Evolutionary conservation across 331 rosid species (phyloP).

Genomic region (Quercus tomentella): DNA sequence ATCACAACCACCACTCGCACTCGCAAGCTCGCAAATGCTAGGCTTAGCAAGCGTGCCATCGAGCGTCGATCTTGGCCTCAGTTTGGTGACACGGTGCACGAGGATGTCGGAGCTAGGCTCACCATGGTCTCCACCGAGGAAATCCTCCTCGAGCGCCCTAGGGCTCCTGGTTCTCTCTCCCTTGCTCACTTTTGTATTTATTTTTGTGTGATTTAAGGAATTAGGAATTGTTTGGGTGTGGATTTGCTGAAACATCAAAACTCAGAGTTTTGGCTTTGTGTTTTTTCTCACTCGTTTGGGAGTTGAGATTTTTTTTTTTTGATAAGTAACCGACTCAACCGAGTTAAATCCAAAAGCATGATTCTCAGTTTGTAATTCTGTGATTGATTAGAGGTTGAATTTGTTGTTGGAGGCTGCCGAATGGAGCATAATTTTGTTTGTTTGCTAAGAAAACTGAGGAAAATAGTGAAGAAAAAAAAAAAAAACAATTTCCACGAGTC

Average conservation of each 20-base stretch:
- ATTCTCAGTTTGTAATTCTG: background rate
- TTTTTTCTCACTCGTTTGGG: background rate
- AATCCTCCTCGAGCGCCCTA: slow-evolving; percentile 82
- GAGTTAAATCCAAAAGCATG: background rate
- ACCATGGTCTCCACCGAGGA: slow-evolving; percentile 96
- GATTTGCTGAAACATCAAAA: background rate
- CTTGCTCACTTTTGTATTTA: background rate
- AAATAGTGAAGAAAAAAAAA: no score
- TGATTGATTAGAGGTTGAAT: no score
- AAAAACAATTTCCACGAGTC: no score
- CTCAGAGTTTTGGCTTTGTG: background rate
- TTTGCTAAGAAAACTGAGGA: no score
- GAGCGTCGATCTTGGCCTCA: slow-evolving; percentile 85
- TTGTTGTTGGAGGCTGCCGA: no score
- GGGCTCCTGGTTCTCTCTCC: slow-evolving; percentile 59
- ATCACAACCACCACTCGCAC: slow-evolving; percentile 69
- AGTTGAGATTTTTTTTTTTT: background rate
- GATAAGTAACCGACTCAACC: no score
- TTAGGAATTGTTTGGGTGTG: no score
- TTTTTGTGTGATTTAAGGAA: no score
- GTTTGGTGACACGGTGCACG: slow-evolving; percentile 81
- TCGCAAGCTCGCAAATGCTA: slow-evolving; percentile 85
- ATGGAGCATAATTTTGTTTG: no score
- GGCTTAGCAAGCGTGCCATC: slow-evolving; percentile 78
- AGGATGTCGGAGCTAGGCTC: slow-evolving; percentile 77